A percentile compares a stretch with the other conserved stretches of the same genome.
Evolutionary conservation across 805 yeast species (phyloP).

Genomic region (Pichia sporocuriosa): DNA sequence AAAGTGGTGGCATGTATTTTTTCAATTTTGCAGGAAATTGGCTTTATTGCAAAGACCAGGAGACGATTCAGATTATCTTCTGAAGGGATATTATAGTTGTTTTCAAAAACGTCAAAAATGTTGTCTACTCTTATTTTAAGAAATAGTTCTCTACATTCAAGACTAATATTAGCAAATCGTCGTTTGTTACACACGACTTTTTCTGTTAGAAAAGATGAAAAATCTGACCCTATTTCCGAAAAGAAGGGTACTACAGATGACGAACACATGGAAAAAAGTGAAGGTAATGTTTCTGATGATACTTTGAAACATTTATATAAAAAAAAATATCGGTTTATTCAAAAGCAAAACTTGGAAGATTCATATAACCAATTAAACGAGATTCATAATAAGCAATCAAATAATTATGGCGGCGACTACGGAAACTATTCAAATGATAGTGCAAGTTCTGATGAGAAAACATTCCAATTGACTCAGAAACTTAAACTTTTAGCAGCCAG

Average conservation of each 20-base stretch:
- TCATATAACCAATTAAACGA: slow-evolving; percentile 3
- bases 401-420: neutral
- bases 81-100: too few species aligned
- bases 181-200: neutral
- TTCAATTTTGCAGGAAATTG: too few species aligned
- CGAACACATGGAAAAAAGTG: neutral
- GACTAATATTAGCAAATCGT: neutral
- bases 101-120: too few species aligned
- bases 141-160: neutral
- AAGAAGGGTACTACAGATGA: neutral
- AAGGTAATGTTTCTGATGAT: neutral
- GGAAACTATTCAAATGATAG: neutral
- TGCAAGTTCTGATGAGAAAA: slow-evolving; percentile 15
- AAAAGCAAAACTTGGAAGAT: slow-evolving; percentile 10
- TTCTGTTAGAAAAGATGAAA: too few species aligned
- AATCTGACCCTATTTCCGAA: neutral
- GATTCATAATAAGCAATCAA: neutral
- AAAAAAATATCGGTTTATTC: slow-evolving; percentile 9
- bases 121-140: neutral
- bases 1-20: too few species aligned
- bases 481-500: slow-evolving; percentile 42
- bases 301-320: slow-evolving; percentile 5
- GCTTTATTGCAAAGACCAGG: too few species aligned
- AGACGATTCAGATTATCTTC: too few species aligned
- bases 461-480: slow-evolving; percentile 37